Evolutionary conservation across 768 basidiomycete species (phyloP).

Genomic region (Auricularia auricula-judae): DNA sequence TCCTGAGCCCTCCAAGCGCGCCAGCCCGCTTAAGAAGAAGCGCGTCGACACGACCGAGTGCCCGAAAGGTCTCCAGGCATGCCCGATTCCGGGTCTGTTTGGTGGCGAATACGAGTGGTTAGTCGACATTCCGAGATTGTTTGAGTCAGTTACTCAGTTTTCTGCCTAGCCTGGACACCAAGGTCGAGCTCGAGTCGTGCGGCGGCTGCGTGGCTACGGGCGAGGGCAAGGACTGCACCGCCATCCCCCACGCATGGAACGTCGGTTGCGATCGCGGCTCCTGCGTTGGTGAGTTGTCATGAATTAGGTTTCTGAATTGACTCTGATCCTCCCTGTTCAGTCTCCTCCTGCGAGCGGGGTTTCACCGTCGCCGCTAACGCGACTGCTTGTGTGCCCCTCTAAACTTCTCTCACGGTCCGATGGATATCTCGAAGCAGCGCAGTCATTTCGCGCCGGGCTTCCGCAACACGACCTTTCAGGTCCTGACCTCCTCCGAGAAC

Average conservation of each 20-base stretch:
- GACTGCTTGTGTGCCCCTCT: conserved; percentile 30
- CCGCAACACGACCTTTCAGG: no score
- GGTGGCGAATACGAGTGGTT: conserved; percentile 43
- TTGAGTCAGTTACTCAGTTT: neutral
- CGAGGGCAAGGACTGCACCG: conserved; percentile 58
- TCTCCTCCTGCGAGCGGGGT: conserved; percentile 40
- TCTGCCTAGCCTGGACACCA: conserved; percentile 36
- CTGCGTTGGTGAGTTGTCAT: conserved; percentile 37
- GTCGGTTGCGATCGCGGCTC: conserved; percentile 52
- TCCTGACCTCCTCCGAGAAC: conserved; percentile 8
- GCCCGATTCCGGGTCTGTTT: conserved; percentile 35
- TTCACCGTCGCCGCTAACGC: conserved; percentile 33
- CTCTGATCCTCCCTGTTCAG: conserved; percentile 18
- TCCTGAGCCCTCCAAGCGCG: conserved; percentile 26
- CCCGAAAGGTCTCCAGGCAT: conserved; percentile 44
- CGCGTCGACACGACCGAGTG: conserved; percentile 25
- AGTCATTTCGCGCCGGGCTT: no score
- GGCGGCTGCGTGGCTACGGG: conserved; percentile 63
- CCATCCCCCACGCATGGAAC: conserved; percentile 53
- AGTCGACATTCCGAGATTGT: neutral
- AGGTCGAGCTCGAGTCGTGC: conserved; percentile 56
- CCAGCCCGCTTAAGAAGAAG: conserved; percentile 2
- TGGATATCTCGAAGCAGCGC: conserved; percentile 15
- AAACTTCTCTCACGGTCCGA: conserved; percentile 5
- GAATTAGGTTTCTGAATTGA: neutral